A percentile compares a stretch with the other conserved stretches of the same genome.
These are phyloP conservation scores for Moricandia arvensis DNA, from an alignment of 345 rosid species.

Conservation along the genomic window DNA sequence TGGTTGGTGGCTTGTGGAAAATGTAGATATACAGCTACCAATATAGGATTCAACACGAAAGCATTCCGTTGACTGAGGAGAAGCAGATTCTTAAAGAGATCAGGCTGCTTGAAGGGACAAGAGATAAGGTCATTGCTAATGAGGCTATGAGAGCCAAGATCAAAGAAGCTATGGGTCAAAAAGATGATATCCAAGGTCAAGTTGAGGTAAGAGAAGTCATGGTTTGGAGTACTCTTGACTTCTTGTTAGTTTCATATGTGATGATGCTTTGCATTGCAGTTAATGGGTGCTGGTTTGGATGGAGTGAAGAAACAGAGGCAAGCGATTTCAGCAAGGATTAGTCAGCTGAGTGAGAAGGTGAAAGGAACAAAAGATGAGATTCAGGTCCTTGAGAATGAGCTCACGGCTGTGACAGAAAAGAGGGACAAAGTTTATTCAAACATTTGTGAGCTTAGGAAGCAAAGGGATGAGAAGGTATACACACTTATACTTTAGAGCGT, in stretches of 20 bases:
- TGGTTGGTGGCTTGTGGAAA: conserved; percentile 20
- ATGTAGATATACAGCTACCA: conserved; percentile 75
- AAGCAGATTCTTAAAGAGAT: conserved; percentile 88
- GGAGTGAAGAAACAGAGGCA: conserved; percentile 78
- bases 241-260: not conserved
- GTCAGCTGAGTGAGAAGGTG: conserved; percentile 52
- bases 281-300: conserved; percentile 48
- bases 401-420: conserved; percentile 48
- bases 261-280: not conserved
- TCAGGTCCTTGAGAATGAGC: conserved; percentile 53
- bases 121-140: conserved; percentile 87
- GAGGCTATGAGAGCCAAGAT: conserved; percentile 76
- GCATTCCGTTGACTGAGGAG: conserved; percentile 87
- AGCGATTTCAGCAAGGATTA: conserved; percentile 59
- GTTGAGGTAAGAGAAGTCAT: conserved; percentile 68
- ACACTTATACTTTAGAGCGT: not conserved
- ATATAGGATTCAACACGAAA: conserved; percentile 88
- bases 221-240: not conserved
- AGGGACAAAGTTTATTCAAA: conserved; percentile 52
- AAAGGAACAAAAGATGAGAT: conserved; percentile 60
- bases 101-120: conserved; percentile 86
- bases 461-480: conserved; percentile 63
- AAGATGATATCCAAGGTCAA: conserved; percentile 82
- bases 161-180: conserved; percentile 85
- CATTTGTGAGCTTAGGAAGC: not conserved